These are phyloP conservation scores for Backusella macrospora DNA, from an alignment of 192 early-diverging fungal genomes.

Conservation along the genomic window DNA sequence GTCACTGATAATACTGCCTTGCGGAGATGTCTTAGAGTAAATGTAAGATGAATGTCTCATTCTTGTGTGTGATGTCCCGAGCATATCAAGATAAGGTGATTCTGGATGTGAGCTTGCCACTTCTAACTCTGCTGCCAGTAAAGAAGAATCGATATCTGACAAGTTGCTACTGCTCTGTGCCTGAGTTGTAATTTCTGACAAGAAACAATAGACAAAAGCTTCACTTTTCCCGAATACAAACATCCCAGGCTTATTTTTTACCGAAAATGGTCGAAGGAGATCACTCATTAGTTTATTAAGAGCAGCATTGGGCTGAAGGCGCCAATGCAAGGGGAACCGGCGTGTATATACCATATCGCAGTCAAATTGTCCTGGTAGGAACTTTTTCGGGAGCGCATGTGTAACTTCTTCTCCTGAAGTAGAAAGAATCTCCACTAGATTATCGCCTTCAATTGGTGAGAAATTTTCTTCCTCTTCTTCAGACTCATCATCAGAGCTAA, in stretches of 20 bases:
- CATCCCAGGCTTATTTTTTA: conserved; percentile 76
- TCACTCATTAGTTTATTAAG: conserved; percentile 58
- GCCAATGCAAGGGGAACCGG: conserved; percentile 74
- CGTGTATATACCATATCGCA: conserved; percentile 68
- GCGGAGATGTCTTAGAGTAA: conserved; percentile 22
- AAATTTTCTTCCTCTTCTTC: conserved; percentile 58
- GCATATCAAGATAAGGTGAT: conserved; percentile 28
- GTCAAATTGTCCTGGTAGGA: conserved; percentile 66
- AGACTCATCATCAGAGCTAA: conserved; percentile 50
- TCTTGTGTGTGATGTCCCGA: not conserved
- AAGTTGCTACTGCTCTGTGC: not conserved
- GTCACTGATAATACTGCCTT: conserved; percentile 30
- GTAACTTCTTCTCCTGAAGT: conserved; percentile 33
- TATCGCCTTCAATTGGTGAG: conserved; percentile 28
- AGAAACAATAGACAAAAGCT: conserved; percentile 59
- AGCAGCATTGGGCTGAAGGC: conserved; percentile 68
- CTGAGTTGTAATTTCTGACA: conserved; percentile 33
- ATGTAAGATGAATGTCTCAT: conserved; percentile 10
- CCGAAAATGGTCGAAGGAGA: conserved; percentile 58
- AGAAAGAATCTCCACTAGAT: conserved; percentile 40
- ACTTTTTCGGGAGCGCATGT: conserved; percentile 43
- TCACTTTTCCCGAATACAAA: conserved; percentile 62
- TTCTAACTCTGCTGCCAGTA: not conserved
- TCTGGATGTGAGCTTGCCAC: conserved; percentile 13
- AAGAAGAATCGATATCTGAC: conserved; percentile 1